Evolutionary conservation across 2,329 filamentous ascomycete species (phyloP).

Genomic region (Hypoxylon sp.): DNA sequence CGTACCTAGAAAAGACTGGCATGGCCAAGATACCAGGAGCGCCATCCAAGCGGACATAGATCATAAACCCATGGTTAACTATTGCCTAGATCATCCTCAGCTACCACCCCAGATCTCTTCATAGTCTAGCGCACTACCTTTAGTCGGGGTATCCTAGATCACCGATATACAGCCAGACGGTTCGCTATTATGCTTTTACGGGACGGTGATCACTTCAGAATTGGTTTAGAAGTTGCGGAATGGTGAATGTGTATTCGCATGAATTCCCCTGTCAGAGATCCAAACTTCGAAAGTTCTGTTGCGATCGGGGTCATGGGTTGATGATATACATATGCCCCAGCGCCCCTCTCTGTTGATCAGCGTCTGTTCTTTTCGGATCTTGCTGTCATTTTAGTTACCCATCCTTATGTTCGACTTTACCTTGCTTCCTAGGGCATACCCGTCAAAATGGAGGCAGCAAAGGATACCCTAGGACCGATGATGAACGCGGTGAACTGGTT

Average conservation of each 20-base stretch:
- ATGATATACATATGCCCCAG: conserved; percentile 32
- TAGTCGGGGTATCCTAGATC: conserved; percentile 13
- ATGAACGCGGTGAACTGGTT: conserved; percentile 47
- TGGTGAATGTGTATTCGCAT: conserved; percentile 10
- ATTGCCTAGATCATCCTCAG: conserved; percentile 29
- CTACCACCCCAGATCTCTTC: conserved; percentile 18
- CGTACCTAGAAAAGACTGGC: conserved; percentile 14
- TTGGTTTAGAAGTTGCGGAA: conserved; percentile 10
- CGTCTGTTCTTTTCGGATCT: conserved; percentile 19
- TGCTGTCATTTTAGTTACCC: conserved; percentile 19
- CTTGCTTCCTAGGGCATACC: conserved; percentile 5
- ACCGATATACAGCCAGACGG: conserved; percentile 20
- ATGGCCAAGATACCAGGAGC: conserved; percentile 25
- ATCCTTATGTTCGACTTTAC: conserved; percentile 17
- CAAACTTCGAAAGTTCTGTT: conserved; percentile 12
- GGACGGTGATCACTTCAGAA: conserved; percentile 29
- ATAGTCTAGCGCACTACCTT: conserved; percentile 19
- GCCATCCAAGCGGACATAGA: conserved; percentile 22
- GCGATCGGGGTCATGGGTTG: conserved; percentile 18
- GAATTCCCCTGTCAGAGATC: conserved; percentile 22
- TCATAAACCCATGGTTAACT: conserved; percentile 19
- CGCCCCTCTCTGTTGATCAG: conserved; percentile 18
- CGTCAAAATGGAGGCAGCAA: conserved; percentile 35
- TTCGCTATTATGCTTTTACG: conserved; percentile 4
- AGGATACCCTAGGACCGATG: conserved; percentile 41